A percentile compares a stretch with the other conserved stretches of the same genome.
Evolutionary conservation across 2,329 filamentous ascomycete species (phyloP).

Genomic region (Elsinoe necatrix): DNA sequence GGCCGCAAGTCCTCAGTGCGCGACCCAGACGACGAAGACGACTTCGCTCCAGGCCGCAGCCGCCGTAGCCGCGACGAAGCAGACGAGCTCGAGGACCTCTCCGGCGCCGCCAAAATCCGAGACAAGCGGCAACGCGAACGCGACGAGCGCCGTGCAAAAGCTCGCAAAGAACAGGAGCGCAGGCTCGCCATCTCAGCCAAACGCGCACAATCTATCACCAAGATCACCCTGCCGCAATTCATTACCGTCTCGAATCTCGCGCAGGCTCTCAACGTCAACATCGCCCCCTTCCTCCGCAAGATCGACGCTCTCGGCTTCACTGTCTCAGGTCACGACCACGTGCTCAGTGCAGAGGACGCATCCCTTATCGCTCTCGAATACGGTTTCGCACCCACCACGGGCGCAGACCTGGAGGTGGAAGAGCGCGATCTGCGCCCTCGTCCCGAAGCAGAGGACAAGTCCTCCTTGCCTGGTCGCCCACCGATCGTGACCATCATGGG

Average conservation of each 20-base stretch:
- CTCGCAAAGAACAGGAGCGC: conserved; percentile 22
- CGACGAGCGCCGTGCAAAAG: conserved; percentile 20
- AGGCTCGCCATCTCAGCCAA: conserved; percentile 21
- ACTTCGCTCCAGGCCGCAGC: conserved; percentile 15
- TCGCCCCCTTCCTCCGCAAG: conserved; percentile 62
- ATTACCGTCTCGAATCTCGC: conserved; percentile 83
- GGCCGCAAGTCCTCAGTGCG: conserved; percentile 13
- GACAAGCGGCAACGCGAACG: conserved; percentile 22
- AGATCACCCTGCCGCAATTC: conserved; percentile 77
- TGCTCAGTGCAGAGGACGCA: conserved; percentile 85
- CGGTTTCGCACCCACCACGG: conserved; percentile 74
- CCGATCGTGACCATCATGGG: conserved; percentile 99
- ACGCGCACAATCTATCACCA: conserved; percentile 39
- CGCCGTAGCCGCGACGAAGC: conserved; percentile 16
- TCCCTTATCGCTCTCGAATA: conserved; percentile 87
- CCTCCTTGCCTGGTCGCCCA: conserved; percentile 62
- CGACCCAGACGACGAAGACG: conserved; percentile 17
- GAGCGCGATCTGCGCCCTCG: conserved; percentile 65
- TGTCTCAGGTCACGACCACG: conserved; percentile 68
- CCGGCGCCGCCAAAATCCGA: conserved; percentile 18
- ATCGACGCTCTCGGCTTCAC: conserved; percentile 85
- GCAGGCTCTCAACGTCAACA: conserved; percentile 60
- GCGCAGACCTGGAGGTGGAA: conserved; percentile 45
- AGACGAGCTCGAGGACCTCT: conserved; percentile 16
- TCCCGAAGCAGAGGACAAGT: conserved; percentile 54